These are phyloP conservation scores for Chrysosporium keratinophilum DNA, from an alignment of 2,329 filamentous ascomycete species.

Conservation along the genomic window DNA sequence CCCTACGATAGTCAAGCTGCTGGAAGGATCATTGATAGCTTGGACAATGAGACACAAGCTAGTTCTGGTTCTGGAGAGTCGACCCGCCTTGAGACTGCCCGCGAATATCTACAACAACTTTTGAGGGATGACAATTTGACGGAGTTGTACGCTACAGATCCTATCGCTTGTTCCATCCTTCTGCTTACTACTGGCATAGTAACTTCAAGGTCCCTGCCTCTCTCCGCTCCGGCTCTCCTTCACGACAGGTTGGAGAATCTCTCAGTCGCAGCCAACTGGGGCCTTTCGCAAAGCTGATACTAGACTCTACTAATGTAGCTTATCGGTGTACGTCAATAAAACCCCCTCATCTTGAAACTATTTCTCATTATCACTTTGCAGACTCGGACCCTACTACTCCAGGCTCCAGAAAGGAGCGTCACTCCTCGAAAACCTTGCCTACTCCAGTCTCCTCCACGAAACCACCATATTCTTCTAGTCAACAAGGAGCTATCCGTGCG, in stretches of 20 bases:
- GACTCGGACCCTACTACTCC: conserved; percentile 26
- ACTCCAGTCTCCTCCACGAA: conserved; percentile 15
- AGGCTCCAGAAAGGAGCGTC: conserved; percentile 19
- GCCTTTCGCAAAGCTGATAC: conserved; percentile 46
- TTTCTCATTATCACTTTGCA: conserved; percentile 17
- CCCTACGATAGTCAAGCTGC: conserved; percentile 43
- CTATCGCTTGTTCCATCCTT: not conserved
- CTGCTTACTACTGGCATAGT: conserved; percentile 20
- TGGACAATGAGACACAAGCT: conserved; percentile 60
- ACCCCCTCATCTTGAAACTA: not conserved
- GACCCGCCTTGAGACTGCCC: conserved; percentile 57
- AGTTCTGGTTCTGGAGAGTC: conserved; percentile 45
- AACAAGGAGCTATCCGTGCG: not conserved
- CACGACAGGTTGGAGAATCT: conserved; percentile 17
- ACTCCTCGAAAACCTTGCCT: conserved; percentile 15
- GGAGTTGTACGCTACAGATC: conserved; percentile 5
- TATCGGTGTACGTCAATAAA: conserved; percentile 32
- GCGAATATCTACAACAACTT: conserved; percentile 64
- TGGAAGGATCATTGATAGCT: conserved; percentile 48
- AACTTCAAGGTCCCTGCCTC: conserved; percentile 35
- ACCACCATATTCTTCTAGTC: conserved; percentile 4
- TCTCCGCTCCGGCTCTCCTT: conserved; percentile 16
- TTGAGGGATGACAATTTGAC: conserved; percentile 31
- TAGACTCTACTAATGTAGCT: conserved; percentile 38
- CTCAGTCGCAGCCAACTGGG: conserved; percentile 34